A percentile compares a stretch with the other conserved stretches of the same genome.
These are phyloP conservation scores for Amoeboaphelidium protococcarum DNA, from an alignment of 371 early-diverging fungal genomes.

Conservation along the genomic window DNA sequence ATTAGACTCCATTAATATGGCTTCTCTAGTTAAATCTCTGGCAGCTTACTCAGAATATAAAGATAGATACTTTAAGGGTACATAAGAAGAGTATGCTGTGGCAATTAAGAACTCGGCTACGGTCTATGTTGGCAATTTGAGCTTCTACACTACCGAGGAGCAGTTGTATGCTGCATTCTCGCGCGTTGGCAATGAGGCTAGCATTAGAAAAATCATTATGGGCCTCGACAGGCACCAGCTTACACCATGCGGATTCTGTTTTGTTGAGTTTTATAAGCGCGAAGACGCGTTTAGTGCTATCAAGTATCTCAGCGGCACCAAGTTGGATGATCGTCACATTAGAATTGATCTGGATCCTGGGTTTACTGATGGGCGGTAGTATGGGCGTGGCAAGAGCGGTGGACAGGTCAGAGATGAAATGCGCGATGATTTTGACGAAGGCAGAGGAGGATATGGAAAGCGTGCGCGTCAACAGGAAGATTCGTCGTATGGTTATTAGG, in stretches of 20 bases:
- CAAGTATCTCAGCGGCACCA: constrained; percentile 78
- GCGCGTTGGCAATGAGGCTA: constrained; percentile 31
- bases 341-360: constrained; percentile 94
- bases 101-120: constrained; percentile 23
- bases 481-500: too few relatives aligned
- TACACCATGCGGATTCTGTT: constrained; percentile 86
- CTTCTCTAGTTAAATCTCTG: neutral
- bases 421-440: constrained; percentile 74
- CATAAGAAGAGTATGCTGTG: neutral
- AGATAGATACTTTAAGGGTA: neutral
- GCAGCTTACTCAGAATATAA: neutral
- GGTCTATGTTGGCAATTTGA: constrained; percentile 83
- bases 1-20: too few relatives aligned
- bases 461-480: too few relatives aligned
- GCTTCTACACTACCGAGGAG: constrained; percentile 50
- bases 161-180: constrained; percentile 44
- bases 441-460: constrained; percentile 93
- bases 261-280: constrained; percentile 37
- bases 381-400: constrained; percentile 80
- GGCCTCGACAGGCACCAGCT: constrained; percentile 76
- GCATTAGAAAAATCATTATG: constrained; percentile 95
- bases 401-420: constrained; percentile 92
- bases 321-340: constrained; percentile 78
- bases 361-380: constrained; percentile 81
- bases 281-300: constrained; percentile 64